phyloP scores from a whole-genome alignment of 75 land plant genomes.

The Larix kaempferi region DNA sequence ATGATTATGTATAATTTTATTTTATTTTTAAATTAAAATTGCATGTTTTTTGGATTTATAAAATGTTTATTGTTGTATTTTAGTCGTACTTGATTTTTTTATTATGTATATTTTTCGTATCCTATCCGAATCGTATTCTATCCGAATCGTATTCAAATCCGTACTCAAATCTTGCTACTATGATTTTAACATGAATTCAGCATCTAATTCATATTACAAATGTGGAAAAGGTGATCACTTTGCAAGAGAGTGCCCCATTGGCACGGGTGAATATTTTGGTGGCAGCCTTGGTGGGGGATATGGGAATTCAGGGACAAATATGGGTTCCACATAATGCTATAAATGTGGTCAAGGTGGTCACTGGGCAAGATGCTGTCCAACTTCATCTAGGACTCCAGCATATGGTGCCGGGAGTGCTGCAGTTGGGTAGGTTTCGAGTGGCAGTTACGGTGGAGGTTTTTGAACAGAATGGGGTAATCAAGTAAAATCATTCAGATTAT shows the following conservation, averaged over 20 bases:
- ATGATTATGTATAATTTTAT: too few relatives aligned
- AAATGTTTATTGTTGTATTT: too few relatives aligned
- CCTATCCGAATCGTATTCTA: too few relatives aligned
- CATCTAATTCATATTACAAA: conserved; percentile 20
- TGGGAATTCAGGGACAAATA: conserved; percentile 8
- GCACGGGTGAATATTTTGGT: conserved; percentile 9
- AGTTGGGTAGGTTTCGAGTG: neutral
- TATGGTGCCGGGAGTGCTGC: conserved; percentile 10
- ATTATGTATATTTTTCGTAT: too few relatives aligned
- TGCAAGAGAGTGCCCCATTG: conserved; percentile 39
- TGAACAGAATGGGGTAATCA: neutral
- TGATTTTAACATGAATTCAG: conserved; percentile 4
- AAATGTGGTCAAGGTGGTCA: conserved; percentile 54
- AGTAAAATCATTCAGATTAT: neutral
- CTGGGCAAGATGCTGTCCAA: conserved; percentile 49
- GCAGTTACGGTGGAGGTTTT: neutral
- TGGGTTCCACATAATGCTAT: conserved; percentile 18
- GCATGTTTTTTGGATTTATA: too few relatives aligned
- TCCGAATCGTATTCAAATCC: too few relatives aligned
- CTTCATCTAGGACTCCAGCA: neutral
- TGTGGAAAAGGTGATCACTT: conserved; percentile 42
- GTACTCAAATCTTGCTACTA: too few relatives aligned
- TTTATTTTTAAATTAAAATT: too few relatives aligned
- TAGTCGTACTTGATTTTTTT: too few relatives aligned
- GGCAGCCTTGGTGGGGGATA: conserved; percentile 12